A percentile compares a stretch with the other conserved stretches of the same genome.
phyloP scores from a whole-genome alignment of 495 filamentous ascomycete species.

The Jackrogersella minutella region DNA sequence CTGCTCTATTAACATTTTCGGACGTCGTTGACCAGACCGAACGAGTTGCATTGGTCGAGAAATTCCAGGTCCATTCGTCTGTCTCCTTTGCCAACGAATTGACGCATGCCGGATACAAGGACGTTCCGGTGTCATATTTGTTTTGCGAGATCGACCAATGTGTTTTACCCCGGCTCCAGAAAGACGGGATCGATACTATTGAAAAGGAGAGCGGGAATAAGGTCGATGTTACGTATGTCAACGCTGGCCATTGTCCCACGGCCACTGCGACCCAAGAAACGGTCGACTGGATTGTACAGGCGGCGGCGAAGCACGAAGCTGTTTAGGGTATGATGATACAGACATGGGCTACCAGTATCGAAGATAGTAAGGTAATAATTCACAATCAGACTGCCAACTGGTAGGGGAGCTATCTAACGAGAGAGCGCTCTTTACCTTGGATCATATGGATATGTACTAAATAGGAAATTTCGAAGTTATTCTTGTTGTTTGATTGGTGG shows the following conservation, averaged over 20 bases:
- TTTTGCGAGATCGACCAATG: conserved; percentile 57
- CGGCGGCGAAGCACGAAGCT: conserved; percentile 9
- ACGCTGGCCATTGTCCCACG: conserved; percentile 43
- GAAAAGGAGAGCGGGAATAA: conserved; percentile 44
- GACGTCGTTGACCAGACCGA: conserved; percentile 28
- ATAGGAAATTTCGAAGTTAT: no score
- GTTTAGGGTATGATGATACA: background rate
- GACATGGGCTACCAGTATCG: no score
- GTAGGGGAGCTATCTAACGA: no score
- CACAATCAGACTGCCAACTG: no score
- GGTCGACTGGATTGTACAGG: conserved; percentile 32
- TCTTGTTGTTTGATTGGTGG: no score
- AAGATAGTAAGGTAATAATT: no score
- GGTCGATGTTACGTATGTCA: conserved; percentile 45
- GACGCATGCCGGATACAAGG: conserved; percentile 56
- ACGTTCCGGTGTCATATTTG: conserved; percentile 58
- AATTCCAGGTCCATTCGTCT: conserved; percentile 39
- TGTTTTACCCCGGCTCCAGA: conserved; percentile 49
- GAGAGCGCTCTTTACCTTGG: no score
- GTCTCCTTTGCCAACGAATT: conserved; percentile 42
- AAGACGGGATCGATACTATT: conserved; percentile 44
- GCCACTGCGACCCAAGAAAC: conserved; percentile 22
- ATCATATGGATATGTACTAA: no score
- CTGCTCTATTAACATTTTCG: conserved; percentile 25
- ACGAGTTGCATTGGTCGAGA: conserved; percentile 1